These are phyloP conservation scores for Choiromyces venosus DNA, from an alignment of 495 filamentous ascomycete species.

Conservation along the genomic window DNA sequence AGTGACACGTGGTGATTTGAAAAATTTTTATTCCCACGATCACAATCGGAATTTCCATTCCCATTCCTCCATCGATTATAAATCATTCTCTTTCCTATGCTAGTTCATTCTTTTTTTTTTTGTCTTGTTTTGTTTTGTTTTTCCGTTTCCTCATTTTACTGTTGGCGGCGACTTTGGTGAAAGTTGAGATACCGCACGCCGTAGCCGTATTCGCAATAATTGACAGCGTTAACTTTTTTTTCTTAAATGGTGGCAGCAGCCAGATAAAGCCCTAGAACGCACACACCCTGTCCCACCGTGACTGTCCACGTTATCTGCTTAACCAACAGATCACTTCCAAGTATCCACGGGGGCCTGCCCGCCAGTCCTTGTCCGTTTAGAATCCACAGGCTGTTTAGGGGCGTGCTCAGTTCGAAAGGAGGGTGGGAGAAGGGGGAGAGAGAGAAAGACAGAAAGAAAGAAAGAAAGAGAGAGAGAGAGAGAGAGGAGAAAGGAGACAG, in stretches of 20 bases:
- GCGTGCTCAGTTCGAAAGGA: background rate
- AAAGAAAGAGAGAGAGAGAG: background rate
- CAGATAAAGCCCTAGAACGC: background rate
- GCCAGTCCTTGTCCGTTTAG: background rate
- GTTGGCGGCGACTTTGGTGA: background rate
- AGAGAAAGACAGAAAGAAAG: too few relatives aligned
- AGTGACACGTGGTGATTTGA: background rate
- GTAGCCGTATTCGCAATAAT: background rate
- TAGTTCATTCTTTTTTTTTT: background rate
- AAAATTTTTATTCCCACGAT: background rate
- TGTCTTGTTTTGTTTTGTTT: background rate
- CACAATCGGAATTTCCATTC: background rate
- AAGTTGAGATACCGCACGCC: background rate
- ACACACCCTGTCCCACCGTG: conserved; percentile 2
- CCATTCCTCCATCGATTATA: background rate
- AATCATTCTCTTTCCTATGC: background rate
- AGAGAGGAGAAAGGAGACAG: background rate
- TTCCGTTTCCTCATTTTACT: background rate
- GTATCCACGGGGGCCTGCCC: background rate
- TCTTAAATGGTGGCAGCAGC: background rate
- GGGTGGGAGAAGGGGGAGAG: background rate
- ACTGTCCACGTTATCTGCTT: background rate
- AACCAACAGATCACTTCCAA: background rate
- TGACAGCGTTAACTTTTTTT: background rate
- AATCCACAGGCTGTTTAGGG: background rate